Conservation (phyloP, 371 early-diverging fungal genomes). For the Rhizopus stolonifer region DNA sequence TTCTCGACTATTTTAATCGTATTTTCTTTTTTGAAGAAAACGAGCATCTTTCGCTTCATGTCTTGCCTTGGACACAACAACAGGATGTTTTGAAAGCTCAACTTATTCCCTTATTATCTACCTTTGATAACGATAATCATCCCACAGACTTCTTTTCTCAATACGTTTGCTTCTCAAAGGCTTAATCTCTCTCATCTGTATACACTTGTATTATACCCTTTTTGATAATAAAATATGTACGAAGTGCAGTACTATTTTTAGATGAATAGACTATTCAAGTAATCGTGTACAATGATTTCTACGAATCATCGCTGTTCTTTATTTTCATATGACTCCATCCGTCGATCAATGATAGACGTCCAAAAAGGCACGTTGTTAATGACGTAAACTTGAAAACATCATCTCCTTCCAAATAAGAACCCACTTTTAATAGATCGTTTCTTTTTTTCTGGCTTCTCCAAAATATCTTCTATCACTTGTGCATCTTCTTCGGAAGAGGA, state of each 20-base stretch:
- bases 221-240: neutral
- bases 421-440: no score
- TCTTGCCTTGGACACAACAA: slow-evolving; percentile 23
- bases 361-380: neutral
- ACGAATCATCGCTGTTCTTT: no score
- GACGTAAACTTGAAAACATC: no score
- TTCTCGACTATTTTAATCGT: slow-evolving; percentile 27
- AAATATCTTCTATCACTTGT: no score
- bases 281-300: no score
- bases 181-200: slow-evolving; percentile 5
- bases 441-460: no score
- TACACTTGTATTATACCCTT: slow-evolving; percentile 1
- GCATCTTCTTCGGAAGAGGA: slow-evolving; percentile 7
- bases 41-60: slow-evolving; percentile 20
- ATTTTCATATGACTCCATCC: no score
- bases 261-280: no score
- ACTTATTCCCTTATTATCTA: slow-evolving; percentile 18
- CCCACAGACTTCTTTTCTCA: slow-evolving; percentile 21
- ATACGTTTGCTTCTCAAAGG: slow-evolving; percentile 25
- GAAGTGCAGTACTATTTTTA: no score
- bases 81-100: slow-evolving; percentile 8
- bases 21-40: slow-evolving; percentile 14
- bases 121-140: slow-evolving; percentile 19
- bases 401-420: no score
- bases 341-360: neutral